Evolutionary conservation across 352 stramenopile genomes (phyloP).

Genomic region (Stramenopiles sp.): DNA sequence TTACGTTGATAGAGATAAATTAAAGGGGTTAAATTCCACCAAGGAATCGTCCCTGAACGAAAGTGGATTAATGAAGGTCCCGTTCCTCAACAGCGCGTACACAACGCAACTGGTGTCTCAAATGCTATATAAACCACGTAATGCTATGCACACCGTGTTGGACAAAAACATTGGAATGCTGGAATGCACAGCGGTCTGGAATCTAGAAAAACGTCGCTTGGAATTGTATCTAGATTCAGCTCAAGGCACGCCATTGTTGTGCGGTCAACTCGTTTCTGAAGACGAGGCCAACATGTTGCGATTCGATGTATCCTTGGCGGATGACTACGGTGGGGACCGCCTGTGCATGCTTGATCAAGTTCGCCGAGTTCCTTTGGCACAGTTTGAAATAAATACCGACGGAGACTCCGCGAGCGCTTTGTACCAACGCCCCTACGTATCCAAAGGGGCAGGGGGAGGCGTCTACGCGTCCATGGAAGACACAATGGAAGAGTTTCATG

Average conservation of each 20-base stretch:
- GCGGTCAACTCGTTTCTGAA: neutral
- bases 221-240: neutral
- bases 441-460: neutral
- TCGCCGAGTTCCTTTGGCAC: neutral
- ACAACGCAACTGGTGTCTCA: neutral
- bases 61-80: neutral
- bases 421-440: neutral
- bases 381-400: neutral
- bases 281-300: neutral
- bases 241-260: neutral
- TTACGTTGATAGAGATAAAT: neutral
- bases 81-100: neutral
- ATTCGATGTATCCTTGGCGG: neutral
- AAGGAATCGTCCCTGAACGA: neutral
- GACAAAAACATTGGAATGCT: neutral
- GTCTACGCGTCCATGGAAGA: neutral
- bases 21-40: neutral
- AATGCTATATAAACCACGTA: neutral
- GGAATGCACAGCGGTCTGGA: neutral
- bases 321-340: neutral
- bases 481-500: neutral
- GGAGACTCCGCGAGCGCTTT: neutral
- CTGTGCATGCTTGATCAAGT: neutral
- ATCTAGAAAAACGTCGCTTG: neutral
- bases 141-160: neutral